Percentiles rank a stretch among this genome's conserved stretches.
phyloP scores from a whole-genome alignment of 2,329 filamentous ascomycete genomes.

The Tetracladium maxilliforme region DNA sequence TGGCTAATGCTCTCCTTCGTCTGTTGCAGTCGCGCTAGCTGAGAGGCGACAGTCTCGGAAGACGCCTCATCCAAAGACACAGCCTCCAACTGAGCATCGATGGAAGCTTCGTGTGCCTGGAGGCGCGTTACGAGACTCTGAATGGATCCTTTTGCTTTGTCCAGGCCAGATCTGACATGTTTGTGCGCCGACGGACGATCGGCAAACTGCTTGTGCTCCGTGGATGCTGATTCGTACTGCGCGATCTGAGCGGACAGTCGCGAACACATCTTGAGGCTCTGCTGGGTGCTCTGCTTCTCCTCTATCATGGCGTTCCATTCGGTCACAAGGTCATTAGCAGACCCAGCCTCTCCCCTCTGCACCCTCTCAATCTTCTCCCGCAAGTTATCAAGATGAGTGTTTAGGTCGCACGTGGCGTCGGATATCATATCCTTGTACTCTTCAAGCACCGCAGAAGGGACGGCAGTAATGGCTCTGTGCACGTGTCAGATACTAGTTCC shows the following conservation, averaged over 20 bases:
- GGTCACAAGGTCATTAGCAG: conserved; percentile 12
- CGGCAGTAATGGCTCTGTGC: conserved; percentile 15
- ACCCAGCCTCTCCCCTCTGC: conserved; percentile 5
- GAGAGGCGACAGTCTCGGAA: no score
- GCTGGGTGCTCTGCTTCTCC: conserved; percentile 17
- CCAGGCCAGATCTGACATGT: no score
- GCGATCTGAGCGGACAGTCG: conserved; percentile 16
- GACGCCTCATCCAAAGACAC: no score
- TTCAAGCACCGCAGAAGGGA: conserved; percentile 15
- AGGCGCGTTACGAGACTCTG: no score
- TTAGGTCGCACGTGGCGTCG: conserved; percentile 16
- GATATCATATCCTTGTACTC: conserved; percentile 17
- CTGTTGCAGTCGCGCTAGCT: no score
- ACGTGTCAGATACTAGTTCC: conserved; percentile 5
- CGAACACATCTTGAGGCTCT: conserved; percentile 18
- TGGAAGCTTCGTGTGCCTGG: no score
- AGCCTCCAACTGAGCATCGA: no score
- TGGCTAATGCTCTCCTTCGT: no score
- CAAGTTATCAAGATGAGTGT: conserved; percentile 16
- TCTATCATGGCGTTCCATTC: conserved; percentile 13
- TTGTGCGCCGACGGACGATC: no score
- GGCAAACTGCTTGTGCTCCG: no score
- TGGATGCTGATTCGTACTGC: no score
- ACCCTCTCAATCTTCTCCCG: conserved; percentile 13
- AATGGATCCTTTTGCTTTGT: no score